Evolutionary conservation across 2,329 filamentous ascomycete species (phyloP).

Genomic region (Penicillium sp.): DNA sequence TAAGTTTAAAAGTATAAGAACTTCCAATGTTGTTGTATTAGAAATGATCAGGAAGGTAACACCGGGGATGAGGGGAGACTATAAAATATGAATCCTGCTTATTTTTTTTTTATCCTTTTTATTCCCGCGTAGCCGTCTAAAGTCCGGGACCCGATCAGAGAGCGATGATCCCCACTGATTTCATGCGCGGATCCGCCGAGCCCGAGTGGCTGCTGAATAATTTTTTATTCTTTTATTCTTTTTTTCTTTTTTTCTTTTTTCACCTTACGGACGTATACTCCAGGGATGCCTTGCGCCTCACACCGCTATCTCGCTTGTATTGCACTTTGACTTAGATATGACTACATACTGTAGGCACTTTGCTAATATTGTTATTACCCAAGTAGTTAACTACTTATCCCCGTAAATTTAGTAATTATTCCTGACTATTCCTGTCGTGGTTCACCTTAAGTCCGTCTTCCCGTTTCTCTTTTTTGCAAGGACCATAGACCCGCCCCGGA

Average conservation of each 20-base stretch:
- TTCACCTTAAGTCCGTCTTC: background rate
- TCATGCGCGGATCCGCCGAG: slow-evolving; percentile 15
- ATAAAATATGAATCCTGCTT: slow-evolving; percentile 5
- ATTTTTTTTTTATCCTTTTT: slow-evolving; percentile 7
- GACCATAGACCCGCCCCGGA: background rate
- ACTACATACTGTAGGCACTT: too few species aligned
- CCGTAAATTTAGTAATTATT: background rate
- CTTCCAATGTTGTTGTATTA: background rate
- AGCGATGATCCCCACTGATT: slow-evolving; percentile 10
- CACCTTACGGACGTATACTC: too few species aligned
- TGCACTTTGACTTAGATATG: background rate
- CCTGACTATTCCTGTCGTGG: background rate
- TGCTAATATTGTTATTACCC: background rate
- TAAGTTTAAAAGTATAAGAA: background rate
- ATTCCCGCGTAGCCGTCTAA: slow-evolving; percentile 16
- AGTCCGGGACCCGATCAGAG: slow-evolving; percentile 18
- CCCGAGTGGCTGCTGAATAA: slow-evolving; percentile 13
- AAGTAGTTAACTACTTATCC: background rate
- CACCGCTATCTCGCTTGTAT: background rate
- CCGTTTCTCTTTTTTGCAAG: background rate
- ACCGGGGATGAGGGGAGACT: background rate
- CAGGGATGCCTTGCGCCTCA: background rate
- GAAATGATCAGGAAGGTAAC: background rate
- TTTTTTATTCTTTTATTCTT: too few species aligned
- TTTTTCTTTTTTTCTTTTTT: slow-evolving; percentile 1